phyloP scores from a whole-genome alignment of 805 yeast genomes.

The Candida anglica region DNA sequence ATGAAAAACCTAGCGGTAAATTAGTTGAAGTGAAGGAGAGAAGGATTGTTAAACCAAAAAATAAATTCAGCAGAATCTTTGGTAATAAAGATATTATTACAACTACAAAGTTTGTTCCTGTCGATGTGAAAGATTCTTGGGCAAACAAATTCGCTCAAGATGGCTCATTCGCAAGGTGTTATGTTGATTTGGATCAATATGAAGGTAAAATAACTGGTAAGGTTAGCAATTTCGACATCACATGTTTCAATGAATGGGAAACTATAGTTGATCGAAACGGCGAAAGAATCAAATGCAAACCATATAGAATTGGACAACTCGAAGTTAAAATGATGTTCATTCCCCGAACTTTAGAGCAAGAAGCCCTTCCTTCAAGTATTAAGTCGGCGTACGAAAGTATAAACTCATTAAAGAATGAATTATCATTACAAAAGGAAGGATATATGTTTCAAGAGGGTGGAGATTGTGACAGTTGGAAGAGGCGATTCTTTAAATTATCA shows the following conservation, averaged over 20 bases:
- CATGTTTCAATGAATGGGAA: constrained; percentile 84
- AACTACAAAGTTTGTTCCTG: constrained; percentile 49
- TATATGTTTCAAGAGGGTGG: constrained; percentile 88
- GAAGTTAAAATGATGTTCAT: constrained; percentile 66
- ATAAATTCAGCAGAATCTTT: constrained; percentile 43
- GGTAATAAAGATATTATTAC: constrained; percentile 47
- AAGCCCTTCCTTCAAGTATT: constrained; percentile 68
- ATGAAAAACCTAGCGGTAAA: constrained; percentile 46
- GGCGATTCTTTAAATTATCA: constrained; percentile 68
- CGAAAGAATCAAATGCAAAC: constrained; percentile 32
- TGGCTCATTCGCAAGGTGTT: constrained; percentile 85
- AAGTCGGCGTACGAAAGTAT: constrained; percentile 38
- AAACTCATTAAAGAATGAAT: constrained; percentile 26
- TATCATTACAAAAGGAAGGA: constrained; percentile 48
- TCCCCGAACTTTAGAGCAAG: constrained; percentile 57
- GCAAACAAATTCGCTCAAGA: constrained; percentile 66
- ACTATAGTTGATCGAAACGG: constrained; percentile 24
- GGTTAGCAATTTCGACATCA: constrained; percentile 48
- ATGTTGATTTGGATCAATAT: constrained; percentile 57
- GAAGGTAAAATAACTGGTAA: constrained; percentile 54
- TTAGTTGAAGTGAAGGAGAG: constrained; percentile 60
- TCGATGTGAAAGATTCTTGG: constrained; percentile 57
- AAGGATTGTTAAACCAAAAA: constrained; percentile 42
- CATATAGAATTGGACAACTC: constrained; percentile 63
- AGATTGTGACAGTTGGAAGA: constrained; percentile 70